Conservation (phyloP, 73 alveolate genomes). For the Symbiodinium pilosum region DNA sequence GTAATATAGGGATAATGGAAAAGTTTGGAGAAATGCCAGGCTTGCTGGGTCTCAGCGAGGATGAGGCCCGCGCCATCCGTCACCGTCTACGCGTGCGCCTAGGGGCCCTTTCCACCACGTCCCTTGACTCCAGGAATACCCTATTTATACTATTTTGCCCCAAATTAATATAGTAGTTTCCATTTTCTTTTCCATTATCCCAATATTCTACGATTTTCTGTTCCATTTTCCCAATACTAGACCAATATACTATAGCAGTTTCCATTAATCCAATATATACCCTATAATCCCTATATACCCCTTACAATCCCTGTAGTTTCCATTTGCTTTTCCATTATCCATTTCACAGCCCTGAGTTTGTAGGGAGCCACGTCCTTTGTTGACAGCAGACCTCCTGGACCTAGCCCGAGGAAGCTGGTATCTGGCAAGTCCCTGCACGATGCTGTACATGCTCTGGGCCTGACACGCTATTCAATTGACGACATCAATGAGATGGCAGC, state of each 20-base stretch:
- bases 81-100: conserved; percentile 79
- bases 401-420: conserved; percentile 62
- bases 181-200: too few relatives aligned
- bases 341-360: background rate
- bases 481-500: conserved; percentile 75
- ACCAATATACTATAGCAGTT: too few relatives aligned
- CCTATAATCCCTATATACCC: too few relatives aligned
- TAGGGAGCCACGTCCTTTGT: background rate
- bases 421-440: conserved; percentile 56
- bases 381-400: background rate
- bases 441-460: conserved; percentile 68
- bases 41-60: background rate
- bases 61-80: conserved; percentile 75
- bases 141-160: too few relatives aligned
- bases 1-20: too few relatives aligned
- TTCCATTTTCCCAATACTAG: too few relatives aligned
- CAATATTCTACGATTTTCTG: too few relatives aligned
- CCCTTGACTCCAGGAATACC: background rate
- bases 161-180: too few relatives aligned
- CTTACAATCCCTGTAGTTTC: too few relatives aligned
- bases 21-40: background rate
- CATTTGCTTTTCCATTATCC: too few relatives aligned
- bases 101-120: conserved; percentile 41
- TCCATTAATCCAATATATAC: too few relatives aligned
- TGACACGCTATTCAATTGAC: conserved; percentile 63